Percentiles rank a stretch among this genome's conserved stretches.
Evolutionary conservation across 768 basidiomycete genomes (phyloP).

Genomic region (Albatrellus ellisii): DNA sequence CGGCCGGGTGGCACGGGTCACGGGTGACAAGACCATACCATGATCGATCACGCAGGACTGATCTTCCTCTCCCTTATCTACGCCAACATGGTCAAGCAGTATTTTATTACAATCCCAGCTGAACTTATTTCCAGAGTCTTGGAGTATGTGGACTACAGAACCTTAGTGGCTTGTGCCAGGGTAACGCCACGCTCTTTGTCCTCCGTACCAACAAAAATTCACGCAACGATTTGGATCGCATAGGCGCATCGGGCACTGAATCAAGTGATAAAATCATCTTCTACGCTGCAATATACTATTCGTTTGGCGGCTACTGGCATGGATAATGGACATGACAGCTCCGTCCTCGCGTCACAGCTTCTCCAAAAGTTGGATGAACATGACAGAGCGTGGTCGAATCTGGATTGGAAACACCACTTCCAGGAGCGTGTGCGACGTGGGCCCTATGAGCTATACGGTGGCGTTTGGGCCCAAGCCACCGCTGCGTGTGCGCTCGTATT

Average conservation of each 20-base stretch:
- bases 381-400: slow-evolving; percentile 6
- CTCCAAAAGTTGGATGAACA: slow-evolving; percentile 2
- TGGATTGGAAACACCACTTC: slow-evolving; percentile 4
- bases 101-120: too few species aligned
- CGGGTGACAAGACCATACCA: too few species aligned
- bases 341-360: not conserved
- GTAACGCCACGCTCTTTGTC: too few species aligned
- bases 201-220: too few species aligned
- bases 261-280: slow-evolving; percentile 6
- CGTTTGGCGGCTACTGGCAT: slow-evolving; percentile 5
- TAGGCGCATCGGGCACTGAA: too few species aligned
- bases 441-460: slow-evolving; percentile 12
- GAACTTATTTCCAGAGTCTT: too few species aligned
- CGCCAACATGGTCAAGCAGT: too few species aligned
- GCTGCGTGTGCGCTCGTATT: not conserved
- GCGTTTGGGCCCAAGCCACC: slow-evolving; percentile 7
- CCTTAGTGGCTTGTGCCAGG: too few species aligned
- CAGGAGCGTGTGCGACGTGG: not conserved
- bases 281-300: slow-evolving; percentile 7
- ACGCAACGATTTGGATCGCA: too few species aligned
- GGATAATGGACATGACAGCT: slow-evolving; percentile 6
- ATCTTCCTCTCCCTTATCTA: too few species aligned
- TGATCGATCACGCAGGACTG: too few species aligned
- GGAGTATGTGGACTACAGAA: too few species aligned
- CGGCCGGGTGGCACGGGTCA: not conserved